phyloP scores from a whole-genome alignment of 148 eudicot species.

The Rhododendron griersonianum region DNA sequence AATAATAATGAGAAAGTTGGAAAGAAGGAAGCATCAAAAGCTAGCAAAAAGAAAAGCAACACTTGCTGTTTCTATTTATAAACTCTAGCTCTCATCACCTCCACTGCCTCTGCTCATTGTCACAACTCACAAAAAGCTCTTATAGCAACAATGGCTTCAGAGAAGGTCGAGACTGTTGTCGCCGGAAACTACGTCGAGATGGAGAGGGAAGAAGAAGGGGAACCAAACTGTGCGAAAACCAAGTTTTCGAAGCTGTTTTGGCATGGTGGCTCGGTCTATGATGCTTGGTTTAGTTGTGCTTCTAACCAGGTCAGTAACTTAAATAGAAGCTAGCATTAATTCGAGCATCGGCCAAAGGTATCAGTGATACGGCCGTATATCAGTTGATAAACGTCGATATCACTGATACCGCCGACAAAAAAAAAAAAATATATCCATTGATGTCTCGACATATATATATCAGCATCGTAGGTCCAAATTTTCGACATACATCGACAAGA shows the following conservation, averaged over 20 bases:
- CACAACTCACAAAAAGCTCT: not conserved
- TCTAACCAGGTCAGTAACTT: constrained; percentile 48
- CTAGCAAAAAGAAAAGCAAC: not conserved
- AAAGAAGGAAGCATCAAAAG: constrained; percentile 3
- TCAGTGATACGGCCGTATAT: not conserved
- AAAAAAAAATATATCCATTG: too few relatives aligned
- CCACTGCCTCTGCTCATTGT: constrained; percentile 11
- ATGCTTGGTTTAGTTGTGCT: constrained; percentile 82
- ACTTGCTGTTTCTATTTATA: constrained; percentile 21
- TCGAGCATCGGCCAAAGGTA: not conserved
- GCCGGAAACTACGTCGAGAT: constrained; percentile 77
- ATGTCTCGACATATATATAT: not conserved
- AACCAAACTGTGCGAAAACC: constrained; percentile 28
- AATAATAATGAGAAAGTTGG: not conserved
- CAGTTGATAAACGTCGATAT: too few relatives aligned
- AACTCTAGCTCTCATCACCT: not conserved
- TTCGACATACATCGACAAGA: not conserved
- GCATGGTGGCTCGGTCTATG: constrained; percentile 94
- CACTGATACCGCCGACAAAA: too few relatives aligned
- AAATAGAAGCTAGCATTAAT: not conserved
- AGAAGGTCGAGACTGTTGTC: constrained; percentile 71
- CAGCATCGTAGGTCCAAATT: too few relatives aligned
- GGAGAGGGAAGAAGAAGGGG: constrained; percentile 51
- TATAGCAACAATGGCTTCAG: constrained; percentile 55
- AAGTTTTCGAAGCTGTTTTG: constrained; percentile 59